Percentiles rank a stretch among this genome's conserved stretches.
Conservation (phyloP, 148 eudicot species). For the Selenicereus undatus region DNA sequence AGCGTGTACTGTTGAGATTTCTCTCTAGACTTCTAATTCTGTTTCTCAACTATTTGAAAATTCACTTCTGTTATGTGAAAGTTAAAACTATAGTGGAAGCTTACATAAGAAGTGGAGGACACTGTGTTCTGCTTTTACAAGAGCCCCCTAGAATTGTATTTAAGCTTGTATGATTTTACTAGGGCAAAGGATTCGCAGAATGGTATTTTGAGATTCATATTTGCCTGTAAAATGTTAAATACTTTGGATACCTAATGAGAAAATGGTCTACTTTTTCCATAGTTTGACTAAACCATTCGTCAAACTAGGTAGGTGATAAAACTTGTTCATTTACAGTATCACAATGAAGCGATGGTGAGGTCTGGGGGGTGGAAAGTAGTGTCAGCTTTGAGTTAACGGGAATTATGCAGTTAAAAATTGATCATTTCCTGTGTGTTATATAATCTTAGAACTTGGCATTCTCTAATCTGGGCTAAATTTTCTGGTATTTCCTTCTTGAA, state of each 20-base stretch:
- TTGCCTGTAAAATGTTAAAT: neutral
- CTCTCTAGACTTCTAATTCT: neutral
- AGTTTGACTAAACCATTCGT: neutral
- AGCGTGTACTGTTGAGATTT: neutral
- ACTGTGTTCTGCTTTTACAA: neutral
- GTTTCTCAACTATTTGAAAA: neutral
- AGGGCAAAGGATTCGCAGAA: neutral
- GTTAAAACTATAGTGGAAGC: neutral
- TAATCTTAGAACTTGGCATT: neutral
- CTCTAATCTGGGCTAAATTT: conserved; percentile 3
- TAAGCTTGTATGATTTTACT: neutral
- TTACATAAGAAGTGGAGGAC: neutral
- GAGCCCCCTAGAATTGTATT: neutral
- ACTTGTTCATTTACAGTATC: neutral
- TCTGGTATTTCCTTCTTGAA: conserved; percentile 20
- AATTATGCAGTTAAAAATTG: neutral
- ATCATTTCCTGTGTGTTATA: neutral
- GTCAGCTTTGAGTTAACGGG: neutral
- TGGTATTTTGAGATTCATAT: neutral
- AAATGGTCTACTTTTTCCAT: neutral
- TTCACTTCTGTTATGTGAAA: neutral
- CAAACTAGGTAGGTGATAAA: neutral
- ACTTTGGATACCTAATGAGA: neutral
- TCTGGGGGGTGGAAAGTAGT: neutral
- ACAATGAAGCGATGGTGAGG: neutral